phyloP scores from a whole-genome alignment of 768 basidiomycete species.

The Kwoniella dendrophila region DNA sequence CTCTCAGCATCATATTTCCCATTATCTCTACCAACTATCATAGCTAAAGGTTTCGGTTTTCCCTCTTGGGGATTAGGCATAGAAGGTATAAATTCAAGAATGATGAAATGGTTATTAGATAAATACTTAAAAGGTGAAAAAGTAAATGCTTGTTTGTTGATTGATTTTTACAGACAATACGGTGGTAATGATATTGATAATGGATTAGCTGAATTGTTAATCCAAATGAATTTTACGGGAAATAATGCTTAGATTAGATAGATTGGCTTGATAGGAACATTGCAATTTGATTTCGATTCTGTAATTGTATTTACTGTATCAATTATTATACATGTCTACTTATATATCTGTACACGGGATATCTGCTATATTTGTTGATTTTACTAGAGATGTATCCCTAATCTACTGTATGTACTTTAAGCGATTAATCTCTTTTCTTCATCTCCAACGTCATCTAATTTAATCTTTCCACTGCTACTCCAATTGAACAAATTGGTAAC shows the following conservation, averaged over 20 bases:
- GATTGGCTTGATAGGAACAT: no score
- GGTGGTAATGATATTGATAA: constrained; percentile 29
- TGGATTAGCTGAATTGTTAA: constrained; percentile 32
- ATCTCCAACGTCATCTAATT: constrained; percentile 8
- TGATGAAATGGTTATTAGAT: constrained; percentile 71
- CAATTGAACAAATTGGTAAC: constrained; percentile 7
- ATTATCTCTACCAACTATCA: constrained; percentile 71
- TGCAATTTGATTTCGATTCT: no score
- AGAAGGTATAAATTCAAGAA: constrained; percentile 80
- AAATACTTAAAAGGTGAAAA: constrained; percentile 22
- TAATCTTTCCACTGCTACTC: constrained; percentile 1
- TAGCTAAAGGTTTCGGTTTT: constrained; percentile 85
- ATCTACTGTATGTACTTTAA: neutral
- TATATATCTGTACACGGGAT: no score
- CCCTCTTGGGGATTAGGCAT: constrained; percentile 73
- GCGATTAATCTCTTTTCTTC: constrained; percentile 14
- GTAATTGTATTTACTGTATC: neutral
- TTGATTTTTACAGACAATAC: constrained; percentile 45
- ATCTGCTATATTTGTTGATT: no score
- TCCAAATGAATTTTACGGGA: constrained; percentile 39
- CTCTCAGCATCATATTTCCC: constrained; percentile 81
- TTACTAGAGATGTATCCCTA: neutral
- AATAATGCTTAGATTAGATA: neutral
- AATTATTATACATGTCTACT: neutral
- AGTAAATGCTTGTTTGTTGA: constrained; percentile 27